Evolutionary conservation across 2,329 filamentous ascomycete genomes (phyloP), one percentile per base, ranked within the genome.

Genomic region (Nannizziopsis barbatae): DNA sequence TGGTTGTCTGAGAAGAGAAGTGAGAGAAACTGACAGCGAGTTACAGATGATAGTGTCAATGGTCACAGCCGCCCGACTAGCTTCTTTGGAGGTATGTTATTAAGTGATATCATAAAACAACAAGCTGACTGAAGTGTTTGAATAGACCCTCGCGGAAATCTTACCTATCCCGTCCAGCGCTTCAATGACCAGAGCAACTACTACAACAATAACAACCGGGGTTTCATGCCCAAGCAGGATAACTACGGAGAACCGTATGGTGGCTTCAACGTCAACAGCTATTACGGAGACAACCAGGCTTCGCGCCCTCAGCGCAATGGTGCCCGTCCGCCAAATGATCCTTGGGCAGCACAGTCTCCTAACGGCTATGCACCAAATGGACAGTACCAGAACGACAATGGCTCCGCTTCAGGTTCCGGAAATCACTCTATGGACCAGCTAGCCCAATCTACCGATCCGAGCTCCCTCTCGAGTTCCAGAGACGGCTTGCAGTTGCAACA

Each of bases 391-490:
- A 92, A 86, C 65, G 88, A 95, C 64, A 95, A 87, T 1, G 83
- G 93, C 39, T 82, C 51, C 3, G 62, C 60, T 14, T 80, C 81
- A 9, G 82, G 80, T 17, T 85, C 81, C 59, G 84, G 81, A 43
- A 84, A 79, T 56, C 79, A 82, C 54, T 80, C 71, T 47, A 72
- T 72, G 46, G 88, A 95, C 50, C 81, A 81, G 10, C 81, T 78
- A 61, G 82, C 81, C 49, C 89, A 92, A 65, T 82, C 83, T 55
- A 94, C 87, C 51, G 88, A 95, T 62, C 89, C 86, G 70, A 92
- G 85, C 69, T 95, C 88, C 61, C 85, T 95, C 62, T 94, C 94
- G 68, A 93, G 86, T 69, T 94, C 87, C 1, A 79, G 93, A 57
- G 86, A 95, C 62, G 81, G 86, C 53, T 71, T 81, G 18, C 70